Conservation (phyloP, 345 rosid species). For the Crucihimalaya himalaica region DNA sequence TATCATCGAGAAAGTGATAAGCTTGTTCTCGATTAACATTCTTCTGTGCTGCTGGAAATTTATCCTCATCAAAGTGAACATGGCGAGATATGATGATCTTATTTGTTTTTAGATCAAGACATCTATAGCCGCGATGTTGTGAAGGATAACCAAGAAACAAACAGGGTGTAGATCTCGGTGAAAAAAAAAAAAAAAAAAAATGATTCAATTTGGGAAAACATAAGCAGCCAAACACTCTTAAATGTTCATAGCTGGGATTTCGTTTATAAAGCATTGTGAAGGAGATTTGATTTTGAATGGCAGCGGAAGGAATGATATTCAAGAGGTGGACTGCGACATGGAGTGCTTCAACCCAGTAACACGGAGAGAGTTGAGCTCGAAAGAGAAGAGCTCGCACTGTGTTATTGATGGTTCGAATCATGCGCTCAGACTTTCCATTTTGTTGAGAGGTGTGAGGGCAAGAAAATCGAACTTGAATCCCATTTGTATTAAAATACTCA, state of each 20-base stretch:
- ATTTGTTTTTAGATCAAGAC: no score
- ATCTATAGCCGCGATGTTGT: background rate
- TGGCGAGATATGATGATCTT: no score
- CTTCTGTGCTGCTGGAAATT: no score
- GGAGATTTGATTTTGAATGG: background rate
- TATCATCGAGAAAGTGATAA: no score
- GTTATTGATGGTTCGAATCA: background rate
- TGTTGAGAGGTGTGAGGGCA: background rate
- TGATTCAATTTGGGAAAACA: background rate
- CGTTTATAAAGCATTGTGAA: background rate
- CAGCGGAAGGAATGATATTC: accelerated
- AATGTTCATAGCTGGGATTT: background rate
- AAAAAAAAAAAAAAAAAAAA: no score
- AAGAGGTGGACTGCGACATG: background rate
- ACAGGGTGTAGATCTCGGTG: accelerated
- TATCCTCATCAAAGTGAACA: no score
- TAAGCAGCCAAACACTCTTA: background rate
- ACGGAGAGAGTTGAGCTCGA: background rate
- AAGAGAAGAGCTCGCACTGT: background rate
- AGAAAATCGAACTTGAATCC: background rate
- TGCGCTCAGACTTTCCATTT: background rate
- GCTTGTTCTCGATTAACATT: no score
- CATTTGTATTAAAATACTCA: accelerated
- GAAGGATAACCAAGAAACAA: background rate
- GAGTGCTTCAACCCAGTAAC: background rate